Percentiles rank a stretch among this genome's conserved stretches.
Conservation (phyloP, 2,329 filamentous ascomycete species). For the Pseudopithomyces maydicus region DNA sequence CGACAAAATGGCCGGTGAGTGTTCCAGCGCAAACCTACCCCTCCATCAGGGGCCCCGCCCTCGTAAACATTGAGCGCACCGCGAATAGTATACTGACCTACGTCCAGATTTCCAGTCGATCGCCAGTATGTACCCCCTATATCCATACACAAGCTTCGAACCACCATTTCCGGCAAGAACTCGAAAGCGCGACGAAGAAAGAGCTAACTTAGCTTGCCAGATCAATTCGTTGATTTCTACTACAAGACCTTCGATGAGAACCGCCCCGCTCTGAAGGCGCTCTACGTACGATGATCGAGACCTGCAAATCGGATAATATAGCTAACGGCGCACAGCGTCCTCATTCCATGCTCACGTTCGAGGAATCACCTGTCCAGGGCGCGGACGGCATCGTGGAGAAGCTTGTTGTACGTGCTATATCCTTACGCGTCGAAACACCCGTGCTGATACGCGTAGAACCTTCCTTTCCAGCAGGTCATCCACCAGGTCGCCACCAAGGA, state of each 20-base stretch:
- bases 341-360: conserved; percentile 92
- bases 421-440: not conserved
- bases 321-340: conserved; percentile 63
- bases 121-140: not conserved
- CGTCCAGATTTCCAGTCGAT: conserved; percentile 7
- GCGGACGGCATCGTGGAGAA: conserved; percentile 74
- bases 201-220: conserved; percentile 54
- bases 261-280: conserved; percentile 65
- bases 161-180: not conserved
- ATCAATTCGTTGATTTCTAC: conserved; percentile 88
- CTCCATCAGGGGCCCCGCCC: conserved; percentile 3
- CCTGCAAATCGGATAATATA: not conserved
- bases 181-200: conserved; percentile 2
- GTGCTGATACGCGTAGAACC: conserved; percentile 57
- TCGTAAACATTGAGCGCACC: conserved; percentile 1
- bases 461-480: conserved; percentile 81
- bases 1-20: conserved; percentile 15
- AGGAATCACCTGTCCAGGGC: conserved; percentile 72
- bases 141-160: not conserved
- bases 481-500: conserved; percentile 80
- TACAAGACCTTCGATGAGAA: conserved; percentile 84
- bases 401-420: conserved; percentile 66
- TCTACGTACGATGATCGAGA: conserved; percentile 72
- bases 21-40: conserved; percentile 3
- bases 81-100: not conserved